phyloP scores from a whole-genome alignment of 441 rosid genomes.

The Omphalea diandra region DNA sequence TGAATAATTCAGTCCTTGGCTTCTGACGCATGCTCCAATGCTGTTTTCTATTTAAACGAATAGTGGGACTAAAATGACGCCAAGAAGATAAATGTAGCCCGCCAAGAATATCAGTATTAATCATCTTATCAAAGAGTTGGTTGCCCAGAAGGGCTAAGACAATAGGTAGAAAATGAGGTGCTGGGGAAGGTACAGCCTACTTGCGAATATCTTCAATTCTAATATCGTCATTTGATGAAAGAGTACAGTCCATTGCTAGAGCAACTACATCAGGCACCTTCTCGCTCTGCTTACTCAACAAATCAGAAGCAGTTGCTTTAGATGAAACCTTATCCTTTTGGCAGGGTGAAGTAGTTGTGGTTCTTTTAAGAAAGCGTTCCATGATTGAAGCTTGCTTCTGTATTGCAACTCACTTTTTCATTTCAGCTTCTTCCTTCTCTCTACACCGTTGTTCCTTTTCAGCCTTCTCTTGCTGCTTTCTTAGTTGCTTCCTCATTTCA shows the following conservation, averaged over 20 bases:
- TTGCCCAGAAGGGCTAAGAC: slow-evolving; percentile 11
- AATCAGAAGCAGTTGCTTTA: slow-evolving; percentile 27
- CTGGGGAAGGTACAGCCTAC: slow-evolving; percentile 35
- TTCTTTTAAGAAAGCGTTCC: slow-evolving; percentile 77
- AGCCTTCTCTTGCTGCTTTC: slow-evolving; percentile 77
- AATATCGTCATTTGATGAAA: slow-evolving; percentile 47
- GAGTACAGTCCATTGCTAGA: slow-evolving; percentile 55
- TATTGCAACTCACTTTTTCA: slow-evolving; percentile 54
- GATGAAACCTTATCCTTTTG: slow-evolving; percentile 34
- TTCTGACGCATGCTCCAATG: slow-evolving; percentile 77
- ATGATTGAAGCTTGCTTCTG: slow-evolving; percentile 86
- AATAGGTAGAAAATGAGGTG: slow-evolving; percentile 5
- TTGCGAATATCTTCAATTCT: slow-evolving; percentile 49
- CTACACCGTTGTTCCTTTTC: slow-evolving; percentile 65
- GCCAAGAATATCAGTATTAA: slow-evolving; percentile 28
- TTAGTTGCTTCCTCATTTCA: slow-evolving; percentile 54
- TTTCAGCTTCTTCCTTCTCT: slow-evolving; percentile 73
- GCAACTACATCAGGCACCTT: slow-evolving; percentile 43
- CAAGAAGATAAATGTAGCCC: slow-evolving; percentile 77
- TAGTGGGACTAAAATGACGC: slow-evolving; percentile 51
- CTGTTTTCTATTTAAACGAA: slow-evolving; percentile 41
- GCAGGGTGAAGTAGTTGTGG: slow-evolving; percentile 39
- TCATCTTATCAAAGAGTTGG: background rate
- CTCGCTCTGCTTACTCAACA: slow-evolving; percentile 31
- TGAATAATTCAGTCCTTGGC: slow-evolving; percentile 65